Conservation (phyloP, 345 rosid species). For the Bretschneidera sinensis region DNA sequence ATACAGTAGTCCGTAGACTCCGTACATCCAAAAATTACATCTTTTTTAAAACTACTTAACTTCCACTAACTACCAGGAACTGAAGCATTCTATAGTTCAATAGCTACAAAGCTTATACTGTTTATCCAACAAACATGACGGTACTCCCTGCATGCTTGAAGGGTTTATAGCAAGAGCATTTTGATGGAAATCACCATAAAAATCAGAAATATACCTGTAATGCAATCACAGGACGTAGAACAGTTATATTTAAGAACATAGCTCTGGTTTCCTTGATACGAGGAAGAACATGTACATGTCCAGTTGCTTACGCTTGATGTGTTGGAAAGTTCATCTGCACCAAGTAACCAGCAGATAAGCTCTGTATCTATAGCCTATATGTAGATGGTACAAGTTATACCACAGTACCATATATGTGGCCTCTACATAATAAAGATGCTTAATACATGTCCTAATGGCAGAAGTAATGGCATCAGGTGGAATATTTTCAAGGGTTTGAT, state of each 20-base stretch:
- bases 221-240: slow-evolving; percentile 79
- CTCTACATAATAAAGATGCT: not conserved
- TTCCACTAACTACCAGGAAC: no score
- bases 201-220: slow-evolving; percentile 44
- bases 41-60: no score
- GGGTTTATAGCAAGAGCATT: not conserved
- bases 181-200: slow-evolving; percentile 2
- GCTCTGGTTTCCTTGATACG: slow-evolving; percentile 38
- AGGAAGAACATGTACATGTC: slow-evolving; percentile 64
- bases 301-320: slow-evolving; percentile 46
- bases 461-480: not conserved
- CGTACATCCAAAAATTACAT: no score
- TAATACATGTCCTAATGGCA: not conserved
- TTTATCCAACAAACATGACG: no score
- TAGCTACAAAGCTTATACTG: no score
- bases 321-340: slow-evolving; percentile 44
- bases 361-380: not conserved
- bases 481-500: not conserved
- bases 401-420: not conserved
- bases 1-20: no score
- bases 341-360: slow-evolving; percentile 9
- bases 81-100: no score
- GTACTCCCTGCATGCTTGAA: no score
- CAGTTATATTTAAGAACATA: slow-evolving; percentile 53
- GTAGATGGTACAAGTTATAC: slow-evolving; percentile 1